These are phyloP conservation scores for Ogataea populi-albae DNA, from an alignment of 805 yeast species.

Conservation along the genomic window DNA sequence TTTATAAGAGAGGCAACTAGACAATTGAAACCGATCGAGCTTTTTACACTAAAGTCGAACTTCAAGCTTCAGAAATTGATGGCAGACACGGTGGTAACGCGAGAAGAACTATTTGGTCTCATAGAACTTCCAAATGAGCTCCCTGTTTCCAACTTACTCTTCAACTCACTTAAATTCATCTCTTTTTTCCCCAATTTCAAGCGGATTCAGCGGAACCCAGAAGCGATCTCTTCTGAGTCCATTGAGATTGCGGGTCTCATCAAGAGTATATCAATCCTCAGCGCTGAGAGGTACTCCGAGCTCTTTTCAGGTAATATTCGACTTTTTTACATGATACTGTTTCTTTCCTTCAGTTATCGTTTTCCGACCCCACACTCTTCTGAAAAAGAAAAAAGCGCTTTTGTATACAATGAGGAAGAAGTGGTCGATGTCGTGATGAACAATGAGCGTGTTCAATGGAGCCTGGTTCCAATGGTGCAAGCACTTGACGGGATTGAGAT, in stretches of 20 bases:
- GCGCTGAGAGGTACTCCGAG: conserved; percentile 39
- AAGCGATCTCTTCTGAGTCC: conserved; percentile 16
- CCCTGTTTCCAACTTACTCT: conserved; percentile 35
- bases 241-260: conserved; percentile 40
- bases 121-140: conserved; percentile 37
- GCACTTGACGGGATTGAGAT: conserved; percentile 45
- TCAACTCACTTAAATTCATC: conserved; percentile 40
- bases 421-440: conserved; percentile 22
- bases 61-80: conserved; percentile 21
- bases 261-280: conserved; percentile 43
- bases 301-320: conserved; percentile 29
- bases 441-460: conserved; percentile 29
- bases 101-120: conserved; percentile 25
- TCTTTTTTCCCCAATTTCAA: conserved; percentile 24
- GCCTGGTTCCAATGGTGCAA: conserved; percentile 35
- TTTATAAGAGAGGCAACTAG: conserved; percentile 19
- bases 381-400: conserved; percentile 7
- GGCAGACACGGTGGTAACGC: conserved; percentile 25
- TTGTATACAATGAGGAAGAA: conserved; percentile 6
- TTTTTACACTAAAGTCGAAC: conserved; percentile 22
- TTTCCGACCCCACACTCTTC: conserved; percentile 5
- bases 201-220: background rate
- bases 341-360: conserved; percentile 37
- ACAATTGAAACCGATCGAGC: conserved; percentile 24
- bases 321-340: conserved; percentile 45